Evolutionary conservation across 2,329 filamentous ascomycete genomes (phyloP), one percentile per base, ranked within the genome.

Genomic region (Domatiomyces catenatus): DNA sequence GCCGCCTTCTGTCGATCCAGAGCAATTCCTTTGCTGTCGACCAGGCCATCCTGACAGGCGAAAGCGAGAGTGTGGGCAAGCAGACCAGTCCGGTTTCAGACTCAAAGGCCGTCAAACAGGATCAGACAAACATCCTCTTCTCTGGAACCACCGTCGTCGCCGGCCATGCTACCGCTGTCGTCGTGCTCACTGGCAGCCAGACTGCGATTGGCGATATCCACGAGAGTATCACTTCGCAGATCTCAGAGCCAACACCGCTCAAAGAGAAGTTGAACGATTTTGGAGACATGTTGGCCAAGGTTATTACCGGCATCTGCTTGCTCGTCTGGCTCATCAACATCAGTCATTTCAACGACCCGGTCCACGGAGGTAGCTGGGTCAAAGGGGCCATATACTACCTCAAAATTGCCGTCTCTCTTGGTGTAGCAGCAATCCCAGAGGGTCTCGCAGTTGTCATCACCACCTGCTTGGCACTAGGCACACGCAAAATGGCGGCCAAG

Each of bases 201-300:
- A 98, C 92, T 22, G 92, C 92, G 39, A 98, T 98, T 69, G 92
- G 92, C 61, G 92, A 95, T 66, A 98, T 98, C 57, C 92, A 98
- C 66, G 92, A 96, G 70, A 96, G 89, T 73, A 98, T 98, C 64
- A 89, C 88, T 5, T 84, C 90, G 39, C 93, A 98, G 68, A 98
- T 98, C 62, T 96, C 90, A 19, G 89, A 94, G 66, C 92, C 92
- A 0, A 98, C 92, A 0, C 92, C 92, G 12, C 70, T 98, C 60
- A 98, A 98, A 75, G 87, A 98, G 75, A 98, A 98, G 74, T 77
- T 98, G 56, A 95, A 98, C 67, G 88, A 96, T 62, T 98, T 98
- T 64, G 93, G 92, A 56, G 92, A 98, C 69, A 83, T 79, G 64
- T 75, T 98, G 56, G 93, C 93, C 61, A 98, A 96, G 75, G 92